Conservation (phyloP, 352 stramenopile genomes). For the Phytophthora nicotianae region DNA sequence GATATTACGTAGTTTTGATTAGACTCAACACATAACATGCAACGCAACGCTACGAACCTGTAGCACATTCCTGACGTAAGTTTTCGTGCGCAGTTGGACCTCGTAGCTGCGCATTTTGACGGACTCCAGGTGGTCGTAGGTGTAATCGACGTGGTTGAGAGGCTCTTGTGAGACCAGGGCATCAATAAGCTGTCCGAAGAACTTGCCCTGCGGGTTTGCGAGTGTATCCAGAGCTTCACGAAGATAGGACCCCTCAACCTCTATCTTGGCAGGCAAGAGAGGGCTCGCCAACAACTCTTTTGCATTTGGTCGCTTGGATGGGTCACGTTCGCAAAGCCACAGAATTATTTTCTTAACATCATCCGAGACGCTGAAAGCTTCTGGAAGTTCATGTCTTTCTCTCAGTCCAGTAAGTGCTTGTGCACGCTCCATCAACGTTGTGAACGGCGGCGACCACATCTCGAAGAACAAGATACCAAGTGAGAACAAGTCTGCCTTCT, state of each 20-base stretch:
- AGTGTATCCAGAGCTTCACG: constrained; percentile 86
- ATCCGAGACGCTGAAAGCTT: constrained; percentile 58
- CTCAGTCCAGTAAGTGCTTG: constrained; percentile 79
- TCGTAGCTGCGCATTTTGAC: constrained; percentile 79
- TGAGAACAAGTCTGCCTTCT: constrained; percentile 95
- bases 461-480: constrained; percentile 96
- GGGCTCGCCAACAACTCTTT: constrained; percentile 72
- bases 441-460: constrained; percentile 94
- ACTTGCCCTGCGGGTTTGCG: constrained; percentile 88
- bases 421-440: constrained; percentile 89
- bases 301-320: constrained; percentile 68
- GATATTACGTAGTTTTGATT: constrained; percentile 6
- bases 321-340: constrained; percentile 86
- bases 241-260: constrained; percentile 85
- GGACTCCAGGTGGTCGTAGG: constrained; percentile 83
- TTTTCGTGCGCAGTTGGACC: constrained; percentile 64
- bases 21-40: constrained; percentile 10
- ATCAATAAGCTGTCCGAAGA: constrained; percentile 88
- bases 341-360: constrained; percentile 91
- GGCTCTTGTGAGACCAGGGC: constrained; percentile 76
- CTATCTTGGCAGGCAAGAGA: constrained; percentile 80
- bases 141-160: constrained; percentile 85
- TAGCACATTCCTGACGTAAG: constrained; percentile 70
- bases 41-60: constrained; percentile 39
- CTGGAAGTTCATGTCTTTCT: constrained; percentile 67